Evolutionary conservation across 768 basidiomycete genomes (phyloP).

Genomic region (Russula sp.): DNA sequence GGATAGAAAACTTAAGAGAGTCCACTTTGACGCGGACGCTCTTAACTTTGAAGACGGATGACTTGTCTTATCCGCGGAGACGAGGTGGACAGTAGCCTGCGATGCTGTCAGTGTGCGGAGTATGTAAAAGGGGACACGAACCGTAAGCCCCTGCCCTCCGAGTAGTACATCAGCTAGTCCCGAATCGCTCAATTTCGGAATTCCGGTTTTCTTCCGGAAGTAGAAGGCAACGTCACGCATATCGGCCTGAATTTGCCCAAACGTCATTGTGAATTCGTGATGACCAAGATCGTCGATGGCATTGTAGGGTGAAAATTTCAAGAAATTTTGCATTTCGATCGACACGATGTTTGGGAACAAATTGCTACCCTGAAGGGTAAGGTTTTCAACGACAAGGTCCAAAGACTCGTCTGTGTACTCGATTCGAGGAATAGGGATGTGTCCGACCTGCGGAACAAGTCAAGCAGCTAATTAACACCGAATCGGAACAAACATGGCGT

Average conservation of each 20-base stretch:
- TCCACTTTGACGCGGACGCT: slow-evolving; percentile 78
- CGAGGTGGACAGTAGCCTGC: slow-evolving; percentile 59
- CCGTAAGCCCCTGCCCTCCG: slow-evolving; percentile 78
- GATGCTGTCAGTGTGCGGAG: background rate
- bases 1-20: slow-evolving; percentile 83
- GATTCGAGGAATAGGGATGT: slow-evolving; percentile 87
- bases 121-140: slow-evolving; percentile 35
- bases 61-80: slow-evolving; percentile 56
- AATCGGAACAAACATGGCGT: slow-evolving; percentile 28
- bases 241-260: slow-evolving; percentile 88
- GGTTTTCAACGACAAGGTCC: slow-evolving; percentile 91
- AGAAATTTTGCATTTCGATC: slow-evolving; percentile 73
- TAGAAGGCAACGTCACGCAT: slow-evolving; percentile 93
- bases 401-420: slow-evolving; percentile 87
- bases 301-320: slow-evolving; percentile 82
- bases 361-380: slow-evolving; percentile 84
- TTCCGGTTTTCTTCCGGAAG: slow-evolving; percentile 81
- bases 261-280: slow-evolving; percentile 71
- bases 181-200: slow-evolving; percentile 75
- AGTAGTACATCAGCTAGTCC: slow-evolving; percentile 84
- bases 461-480: background rate
- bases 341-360: slow-evolving; percentile 79
- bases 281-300: slow-evolving; percentile 52
- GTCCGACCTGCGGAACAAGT: slow-evolving; percentile 51
- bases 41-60: slow-evolving; percentile 71